Base-by-base conservation (phyloP, 176 grass and related monocot genomes). In the Neostapfia colusana region DNA sequence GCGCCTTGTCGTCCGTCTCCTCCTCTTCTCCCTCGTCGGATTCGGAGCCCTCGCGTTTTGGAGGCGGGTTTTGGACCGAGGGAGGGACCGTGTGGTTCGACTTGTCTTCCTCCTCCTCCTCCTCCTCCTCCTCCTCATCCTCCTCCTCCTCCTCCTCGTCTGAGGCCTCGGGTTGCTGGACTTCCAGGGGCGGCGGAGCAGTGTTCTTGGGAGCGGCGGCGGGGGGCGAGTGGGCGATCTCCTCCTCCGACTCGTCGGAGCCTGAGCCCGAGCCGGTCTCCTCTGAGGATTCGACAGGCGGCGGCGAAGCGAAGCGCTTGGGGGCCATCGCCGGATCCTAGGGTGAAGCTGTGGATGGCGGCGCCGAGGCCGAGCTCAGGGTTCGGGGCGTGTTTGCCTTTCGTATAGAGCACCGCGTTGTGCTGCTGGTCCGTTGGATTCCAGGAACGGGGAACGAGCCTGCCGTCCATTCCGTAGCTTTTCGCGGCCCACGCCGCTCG, bases 261-360 rank as follows among this genome's bases (percentile, higher is more conserved):
- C 54, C 36, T 4, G 79, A 86, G 34, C 42, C 55, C 2, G 80
- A 83, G 16, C 9, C 39, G 25, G 10, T 86, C 35, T 88, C 89
- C 3, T 69, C 72, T 1, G 76, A 78, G 72, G 83, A 83, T 0
- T 62, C 40, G 15, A 25, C 73, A 53, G 76, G 69, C 41, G 16
- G 61, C 46, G 28, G 61, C 0, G 69, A 64, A 11, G 73, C 70
- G 42, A 70, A 38, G 65, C 83, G 90, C 65, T 83, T 86, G 31
- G 86, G 66, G 13, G 83, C 86, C 90, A 89, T 89, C 42, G 69
- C 75, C 80, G 45, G 44, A 41, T 49, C 0, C 34, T 79, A 75
- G 86, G 81, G 69, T 64, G 75, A 28, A 9, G 27, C 18, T 13
- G 41, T 41, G 34, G 21, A 14, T 10, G 74, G 10, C 74, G 59